Evolutionary conservation across 495 filamentous ascomycete species (phyloP).

Genomic region (Staphylotrichum tortipilum): DNA sequence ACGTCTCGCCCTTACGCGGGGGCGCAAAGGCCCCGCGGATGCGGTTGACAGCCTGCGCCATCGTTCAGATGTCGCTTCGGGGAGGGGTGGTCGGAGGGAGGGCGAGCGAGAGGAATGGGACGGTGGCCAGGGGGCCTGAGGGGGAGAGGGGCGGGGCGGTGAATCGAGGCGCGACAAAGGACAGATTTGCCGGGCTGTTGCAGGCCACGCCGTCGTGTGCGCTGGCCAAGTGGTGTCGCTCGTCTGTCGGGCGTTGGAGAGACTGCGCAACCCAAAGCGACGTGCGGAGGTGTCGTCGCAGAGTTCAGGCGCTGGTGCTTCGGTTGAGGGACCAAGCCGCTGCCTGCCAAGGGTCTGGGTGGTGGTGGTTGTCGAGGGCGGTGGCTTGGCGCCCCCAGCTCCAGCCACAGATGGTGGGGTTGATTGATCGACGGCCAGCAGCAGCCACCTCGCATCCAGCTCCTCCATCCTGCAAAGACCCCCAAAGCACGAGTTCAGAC

Average conservation of each 20-base stretch:
- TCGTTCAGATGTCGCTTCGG: constrained; percentile 9
- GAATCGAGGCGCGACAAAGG: constrained; percentile 6
- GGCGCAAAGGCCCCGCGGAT: constrained; percentile 85
- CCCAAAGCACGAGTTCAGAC: too few relatives aligned
- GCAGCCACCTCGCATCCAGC: too few relatives aligned
- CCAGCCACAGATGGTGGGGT: constrained; percentile 15
- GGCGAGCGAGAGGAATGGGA: constrained; percentile 1
- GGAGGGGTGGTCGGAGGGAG: background rate
- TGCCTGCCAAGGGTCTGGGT: too few relatives aligned
- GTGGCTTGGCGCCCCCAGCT: constrained; percentile 16
- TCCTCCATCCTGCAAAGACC: too few relatives aligned
- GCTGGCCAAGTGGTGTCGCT: background rate
- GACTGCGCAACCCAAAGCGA: background rate
- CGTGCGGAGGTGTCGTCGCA: constrained; percentile 7
- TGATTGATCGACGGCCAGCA: too few relatives aligned
- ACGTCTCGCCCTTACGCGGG: constrained; percentile 95
- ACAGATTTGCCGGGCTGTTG: background rate
- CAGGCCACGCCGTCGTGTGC: background rate
- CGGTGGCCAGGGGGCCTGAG: background rate
- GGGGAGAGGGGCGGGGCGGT: constrained; percentile 17
- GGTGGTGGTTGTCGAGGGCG: too few relatives aligned
- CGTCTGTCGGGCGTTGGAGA: background rate
- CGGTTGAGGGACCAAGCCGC: too few relatives aligned
- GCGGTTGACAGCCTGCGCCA: constrained; percentile 86
- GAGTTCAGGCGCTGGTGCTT: background rate